Evolutionary conservation across 192 early-diverging fungal genomes (phyloP), one percentile per base, ranked within the genome.

Genomic region (Mortierella hygrophila): DNA sequence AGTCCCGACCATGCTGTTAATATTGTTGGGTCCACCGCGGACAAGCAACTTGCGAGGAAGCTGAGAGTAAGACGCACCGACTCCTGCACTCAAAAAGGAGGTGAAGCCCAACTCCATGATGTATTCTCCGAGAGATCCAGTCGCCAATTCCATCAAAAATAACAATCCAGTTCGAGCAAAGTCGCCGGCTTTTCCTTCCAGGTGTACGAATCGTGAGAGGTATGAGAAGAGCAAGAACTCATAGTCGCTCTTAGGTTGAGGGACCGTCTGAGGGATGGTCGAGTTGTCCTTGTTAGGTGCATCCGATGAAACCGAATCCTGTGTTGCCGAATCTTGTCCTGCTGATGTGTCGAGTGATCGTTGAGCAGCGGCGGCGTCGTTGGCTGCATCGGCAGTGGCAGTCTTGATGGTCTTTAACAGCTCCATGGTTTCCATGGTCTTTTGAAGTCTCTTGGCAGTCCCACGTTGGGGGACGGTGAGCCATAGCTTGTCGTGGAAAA

Each of bases 151-250:
- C 81, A 98, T 92, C 49, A 99, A 82, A 74, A 98, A 96, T 26
- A 97, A 87, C 70, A 97, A 89, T 55, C 96, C 96, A 42, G 96
- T 96, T 41, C 98, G 90, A 3, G 97, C 97, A 76, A 94, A 95
- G 78, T 99, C 98, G 21, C 95, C 95, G 21, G 92, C 88, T 75
- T 94, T 91, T 47, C 97, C 97, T 76, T 98, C 97, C 35, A 93
- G 90, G 83, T 99, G 97, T n/a, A 99, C 90, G 89, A 96, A 98
- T 72, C 91, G 93, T 52, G 97, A 86, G 46, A 99, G 90, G 70
- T 99, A 97, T 23, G 97, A 94, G 79, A 98, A 98, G 10, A 99
- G 86, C 20, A 96, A 85, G 77, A 97, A 98, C 72, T 97, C 94
- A 83, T 93, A 96, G 52, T 92, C 92, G 10, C 83, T 89, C 88